Percentiles rank a stretch among this genome's conserved stretches.
phyloP scores from a whole-genome alignment of 2,329 filamentous ascomycete species.

The Trichophyton benhamiae region DNA sequence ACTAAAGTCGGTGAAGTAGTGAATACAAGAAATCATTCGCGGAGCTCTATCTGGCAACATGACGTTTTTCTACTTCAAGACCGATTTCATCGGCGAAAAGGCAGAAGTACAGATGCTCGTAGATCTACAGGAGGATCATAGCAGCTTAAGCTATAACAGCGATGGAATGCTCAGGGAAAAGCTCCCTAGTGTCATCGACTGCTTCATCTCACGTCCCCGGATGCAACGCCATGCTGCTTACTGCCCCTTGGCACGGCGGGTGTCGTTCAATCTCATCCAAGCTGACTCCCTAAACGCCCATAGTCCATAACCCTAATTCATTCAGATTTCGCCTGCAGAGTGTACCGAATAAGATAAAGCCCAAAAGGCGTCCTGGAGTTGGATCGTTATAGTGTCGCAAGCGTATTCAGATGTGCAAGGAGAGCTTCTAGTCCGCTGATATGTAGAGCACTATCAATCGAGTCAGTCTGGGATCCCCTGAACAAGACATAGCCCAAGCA shows the following conservation, averaged over 20 bases:
- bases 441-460: conserved; percentile 12
- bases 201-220: neutral
- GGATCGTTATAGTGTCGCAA: neutral
- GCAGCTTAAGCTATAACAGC: neutral
- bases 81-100: too few relatives aligned
- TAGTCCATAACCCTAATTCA: neutral
- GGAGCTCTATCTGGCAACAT: neutral
- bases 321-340: neutral
- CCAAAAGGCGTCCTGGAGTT: too few relatives aligned
- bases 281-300: neutral
- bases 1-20: neutral
- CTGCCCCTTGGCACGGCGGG: neutral
- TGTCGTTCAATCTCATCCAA: neutral
- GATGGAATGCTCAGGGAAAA: neutral
- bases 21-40: neutral
- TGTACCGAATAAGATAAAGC: neutral
- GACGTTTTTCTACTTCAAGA: neutral
- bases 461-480: neutral
- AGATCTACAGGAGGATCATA: too few relatives aligned
- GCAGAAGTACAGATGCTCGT: too few relatives aligned
- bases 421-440: conserved; percentile 8
- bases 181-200: neutral
- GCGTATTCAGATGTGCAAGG: neutral
- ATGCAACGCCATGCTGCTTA: neutral
- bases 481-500: conserved; percentile 4